phyloP scores from a whole-genome alignment of 352 stramenopile genomes.

The Achlya hypogyna region DNA sequence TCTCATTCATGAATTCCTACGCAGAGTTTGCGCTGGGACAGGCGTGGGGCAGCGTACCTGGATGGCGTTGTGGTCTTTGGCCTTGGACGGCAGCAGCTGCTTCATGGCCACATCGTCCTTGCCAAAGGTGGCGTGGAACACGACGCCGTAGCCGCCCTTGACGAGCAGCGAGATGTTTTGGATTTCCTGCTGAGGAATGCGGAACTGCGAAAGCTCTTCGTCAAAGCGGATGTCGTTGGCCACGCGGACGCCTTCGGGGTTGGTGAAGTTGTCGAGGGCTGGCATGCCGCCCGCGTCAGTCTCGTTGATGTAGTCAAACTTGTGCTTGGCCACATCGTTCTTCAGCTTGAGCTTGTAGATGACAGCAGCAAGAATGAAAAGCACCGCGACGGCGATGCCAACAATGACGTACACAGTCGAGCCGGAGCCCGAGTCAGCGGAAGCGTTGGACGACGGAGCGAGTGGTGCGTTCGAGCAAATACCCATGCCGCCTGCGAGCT shows the following conservation, averaged over 20 bases:
- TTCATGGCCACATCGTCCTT: conserved; percentile 38
- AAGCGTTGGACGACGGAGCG: background rate
- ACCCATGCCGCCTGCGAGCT: background rate
- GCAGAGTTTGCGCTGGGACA: background rate
- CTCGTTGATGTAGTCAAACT: conserved; percentile 21
- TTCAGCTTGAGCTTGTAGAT: conserved; percentile 22
- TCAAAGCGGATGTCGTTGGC: conserved; percentile 46
- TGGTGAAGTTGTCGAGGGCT: background rate
- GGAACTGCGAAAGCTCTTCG: conserved; percentile 31
- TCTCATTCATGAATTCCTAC: conserved; percentile 38
- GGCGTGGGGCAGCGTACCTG: background rate
- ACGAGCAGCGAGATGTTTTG: conserved; percentile 26
- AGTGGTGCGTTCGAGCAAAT: background rate
- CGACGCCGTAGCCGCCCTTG: conserved; percentile 46
- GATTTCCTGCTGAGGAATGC: conserved; percentile 41
- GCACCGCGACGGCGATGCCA: conserved; percentile 2
- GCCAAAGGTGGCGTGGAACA: conserved; percentile 32
- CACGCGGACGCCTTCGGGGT: background rate
- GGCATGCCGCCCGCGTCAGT: background rate
- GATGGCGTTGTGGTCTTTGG: conserved; percentile 31
- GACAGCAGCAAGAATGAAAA: conserved; percentile 15
- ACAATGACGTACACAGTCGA: conserved; percentile 15
- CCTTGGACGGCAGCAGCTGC: conserved; percentile 38
- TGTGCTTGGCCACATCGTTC: conserved; percentile 17
- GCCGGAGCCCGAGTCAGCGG: background rate